phyloP scores from a whole-genome alignment of 345 rosid genomes.

The Hibiscus mutabilis region DNA sequence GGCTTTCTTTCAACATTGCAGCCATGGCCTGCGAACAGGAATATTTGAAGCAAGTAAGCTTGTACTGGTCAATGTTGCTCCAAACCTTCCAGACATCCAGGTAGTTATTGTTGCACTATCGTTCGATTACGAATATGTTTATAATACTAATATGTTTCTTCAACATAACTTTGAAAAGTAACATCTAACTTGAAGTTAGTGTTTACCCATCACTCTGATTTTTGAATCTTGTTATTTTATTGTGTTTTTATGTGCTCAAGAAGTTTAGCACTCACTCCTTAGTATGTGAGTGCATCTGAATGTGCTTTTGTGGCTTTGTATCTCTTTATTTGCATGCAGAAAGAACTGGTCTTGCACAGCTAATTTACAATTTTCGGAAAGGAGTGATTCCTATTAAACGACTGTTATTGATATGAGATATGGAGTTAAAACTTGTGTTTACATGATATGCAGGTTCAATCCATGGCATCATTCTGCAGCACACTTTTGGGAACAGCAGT shows the following conservation, averaged over 20 bases:
- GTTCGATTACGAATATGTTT: neutral
- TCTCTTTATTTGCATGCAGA: neutral
- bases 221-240: neutral
- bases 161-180: neutral
- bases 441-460: conserved; percentile 62
- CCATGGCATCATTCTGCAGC: conserved; percentile 89
- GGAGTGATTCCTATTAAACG: neutral
- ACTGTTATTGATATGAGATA: neutral
- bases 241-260: neutral
- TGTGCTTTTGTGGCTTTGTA: neutral
- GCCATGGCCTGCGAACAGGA: conserved; percentile 97
- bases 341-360: neutral
- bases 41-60: conserved; percentile 88
- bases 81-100: conserved; percentile 84
- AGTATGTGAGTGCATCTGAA: neutral
- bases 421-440: neutral
- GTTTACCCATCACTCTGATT: too few species aligned
- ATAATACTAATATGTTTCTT: neutral
- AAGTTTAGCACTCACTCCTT: neutral
- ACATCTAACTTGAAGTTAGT: neutral
- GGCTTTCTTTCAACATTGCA: conserved; percentile 25
- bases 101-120: conserved; percentile 29
- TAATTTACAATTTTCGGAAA: neutral
- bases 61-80: conserved; percentile 78
- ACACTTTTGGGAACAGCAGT: conserved; percentile 90